Percentiles rank a stretch among this genome's conserved stretches.
Conservation (phyloP, 202 grass and related monocot species). For the Alloteropsis angusta region DNA sequence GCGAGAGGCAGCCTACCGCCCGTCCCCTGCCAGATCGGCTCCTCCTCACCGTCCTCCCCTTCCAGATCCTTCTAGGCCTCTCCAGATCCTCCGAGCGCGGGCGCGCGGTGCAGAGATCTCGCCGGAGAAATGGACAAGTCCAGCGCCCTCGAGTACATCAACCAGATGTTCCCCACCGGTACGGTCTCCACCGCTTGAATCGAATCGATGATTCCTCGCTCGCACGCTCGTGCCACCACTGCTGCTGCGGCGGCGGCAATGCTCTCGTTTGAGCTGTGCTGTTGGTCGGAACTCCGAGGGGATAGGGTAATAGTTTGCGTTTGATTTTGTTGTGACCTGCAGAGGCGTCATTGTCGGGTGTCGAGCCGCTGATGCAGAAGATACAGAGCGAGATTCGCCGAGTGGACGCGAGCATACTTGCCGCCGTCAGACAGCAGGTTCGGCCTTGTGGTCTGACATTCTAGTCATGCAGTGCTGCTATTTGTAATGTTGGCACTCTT, state of each 20-base stretch:
- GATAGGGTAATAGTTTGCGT: conserved; percentile 12
- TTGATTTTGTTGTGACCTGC: conserved; percentile 9
- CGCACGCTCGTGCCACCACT: background rate
- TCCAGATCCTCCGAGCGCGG: conserved; percentile 27
- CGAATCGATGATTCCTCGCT: conserved; percentile 8
- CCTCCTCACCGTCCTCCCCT: background rate
- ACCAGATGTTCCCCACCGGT: conserved; percentile 99
- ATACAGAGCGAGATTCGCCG: conserved; percentile 97
- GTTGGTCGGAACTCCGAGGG: conserved; percentile 15
- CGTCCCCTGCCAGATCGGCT: conserved; percentile 12
- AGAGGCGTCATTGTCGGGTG: conserved; percentile 90
- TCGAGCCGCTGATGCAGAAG: conserved; percentile 99
- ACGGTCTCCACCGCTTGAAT: background rate
- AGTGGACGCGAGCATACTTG: conserved; percentile 87
- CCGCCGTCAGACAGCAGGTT: conserved; percentile 93
- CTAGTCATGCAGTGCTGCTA: background rate
- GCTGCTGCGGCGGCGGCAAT: conserved; percentile 17
- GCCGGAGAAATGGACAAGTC: conserved; percentile 77
- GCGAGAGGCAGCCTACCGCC: background rate
- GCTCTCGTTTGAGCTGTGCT: conserved; percentile 27
- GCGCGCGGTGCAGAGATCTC: conserved; percentile 28
- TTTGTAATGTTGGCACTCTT: background rate
- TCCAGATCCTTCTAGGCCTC: conserved; percentile 26
- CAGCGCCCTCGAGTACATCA: conserved; percentile 95
- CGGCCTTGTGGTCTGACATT: background rate